A percentile compares a stretch with the other conserved stretches of the same genome.
Evolutionary conservation across 2,329 filamentous ascomycete species (phyloP).

Genomic region (Fusarium hostae): DNA sequence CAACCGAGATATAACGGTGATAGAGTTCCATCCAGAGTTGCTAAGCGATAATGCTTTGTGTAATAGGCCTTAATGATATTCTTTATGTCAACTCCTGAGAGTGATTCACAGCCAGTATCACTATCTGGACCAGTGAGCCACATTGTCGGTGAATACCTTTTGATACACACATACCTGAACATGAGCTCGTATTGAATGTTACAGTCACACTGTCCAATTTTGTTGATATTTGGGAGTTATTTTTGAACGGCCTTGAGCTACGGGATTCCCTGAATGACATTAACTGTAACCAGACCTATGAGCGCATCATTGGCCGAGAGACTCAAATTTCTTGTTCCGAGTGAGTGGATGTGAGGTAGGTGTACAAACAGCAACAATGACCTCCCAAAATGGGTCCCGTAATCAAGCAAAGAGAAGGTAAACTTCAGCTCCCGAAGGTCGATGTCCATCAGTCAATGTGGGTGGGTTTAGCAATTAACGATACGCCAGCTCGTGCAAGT

Average conservation of each 20-base stretch:
- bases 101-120: neutral
- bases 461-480: neutral
- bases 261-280: neutral
- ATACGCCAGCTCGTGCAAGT: neutral
- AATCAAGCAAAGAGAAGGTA: neutral
- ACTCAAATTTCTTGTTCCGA: neutral
- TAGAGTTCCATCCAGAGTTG: conserved; percentile 49
- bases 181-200: neutral
- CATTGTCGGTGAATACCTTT: neutral
- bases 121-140: neutral
- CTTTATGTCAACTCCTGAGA: neutral
- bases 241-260: neutral
- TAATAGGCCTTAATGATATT: conserved; percentile 18
- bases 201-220: neutral
- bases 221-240: neutral
- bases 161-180: neutral
- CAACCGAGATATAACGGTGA: conserved; percentile 52
- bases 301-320: neutral
- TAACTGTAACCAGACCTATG: neutral
- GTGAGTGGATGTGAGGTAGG: neutral
- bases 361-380: neutral
- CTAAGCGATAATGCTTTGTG: conserved; percentile 41
- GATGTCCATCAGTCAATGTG: neutral
- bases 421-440: neutral
- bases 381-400: neutral